A percentile compares a stretch with the other conserved stretches of the same genome.
These are phyloP conservation scores for Pyrenophora seminiperda DNA, from an alignment of 2,329 filamentous ascomycete species.

Conservation along the genomic window DNA sequence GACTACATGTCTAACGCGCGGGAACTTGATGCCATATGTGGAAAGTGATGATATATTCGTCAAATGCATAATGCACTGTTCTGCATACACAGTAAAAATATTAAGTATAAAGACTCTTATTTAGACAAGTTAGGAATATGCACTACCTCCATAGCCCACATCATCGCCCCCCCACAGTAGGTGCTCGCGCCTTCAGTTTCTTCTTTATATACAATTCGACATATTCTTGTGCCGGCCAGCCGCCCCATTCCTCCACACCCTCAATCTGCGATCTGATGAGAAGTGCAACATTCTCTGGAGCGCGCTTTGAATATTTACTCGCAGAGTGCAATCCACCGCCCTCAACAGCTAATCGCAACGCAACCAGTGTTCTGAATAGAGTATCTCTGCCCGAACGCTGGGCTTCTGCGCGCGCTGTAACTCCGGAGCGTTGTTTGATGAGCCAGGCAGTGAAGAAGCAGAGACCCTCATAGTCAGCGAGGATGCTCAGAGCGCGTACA, in stretches of 20 bases:
- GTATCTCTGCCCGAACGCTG: constrained; percentile 29
- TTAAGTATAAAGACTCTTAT: no score
- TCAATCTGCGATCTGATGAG: constrained; percentile 44
- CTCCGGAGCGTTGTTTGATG: constrained; percentile 31
- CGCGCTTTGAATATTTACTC: constrained; percentile 12
- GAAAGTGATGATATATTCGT: no score
- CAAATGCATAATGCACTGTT: no score
- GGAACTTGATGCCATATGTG: no score
- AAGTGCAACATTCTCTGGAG: constrained; percentile 39
- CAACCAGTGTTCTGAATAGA: constrained; percentile 46
- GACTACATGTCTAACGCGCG: no score
- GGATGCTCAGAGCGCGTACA: constrained; percentile 65
- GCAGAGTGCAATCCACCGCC: constrained; percentile 17
- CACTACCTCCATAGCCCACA: no score
- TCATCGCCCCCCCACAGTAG: constrained; percentile 22
- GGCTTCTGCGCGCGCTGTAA: constrained; percentile 35
- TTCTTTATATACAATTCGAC: constrained; percentile 44
- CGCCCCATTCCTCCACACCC: constrained; percentile 48
- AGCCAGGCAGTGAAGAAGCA: constrained; percentile 65
- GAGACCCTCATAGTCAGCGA: constrained; percentile 66
- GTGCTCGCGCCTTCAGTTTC: constrained; percentile 19
- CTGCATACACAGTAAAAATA: no score
- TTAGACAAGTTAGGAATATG: no score
- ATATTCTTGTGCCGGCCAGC: constrained; percentile 52
- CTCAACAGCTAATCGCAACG: constrained; percentile 51